Evolutionary conservation across 2,329 filamentous ascomycete genomes (phyloP), one percentile per base, ranked within the genome.

Genomic region (Gaeumannomyces tritici): DNA sequence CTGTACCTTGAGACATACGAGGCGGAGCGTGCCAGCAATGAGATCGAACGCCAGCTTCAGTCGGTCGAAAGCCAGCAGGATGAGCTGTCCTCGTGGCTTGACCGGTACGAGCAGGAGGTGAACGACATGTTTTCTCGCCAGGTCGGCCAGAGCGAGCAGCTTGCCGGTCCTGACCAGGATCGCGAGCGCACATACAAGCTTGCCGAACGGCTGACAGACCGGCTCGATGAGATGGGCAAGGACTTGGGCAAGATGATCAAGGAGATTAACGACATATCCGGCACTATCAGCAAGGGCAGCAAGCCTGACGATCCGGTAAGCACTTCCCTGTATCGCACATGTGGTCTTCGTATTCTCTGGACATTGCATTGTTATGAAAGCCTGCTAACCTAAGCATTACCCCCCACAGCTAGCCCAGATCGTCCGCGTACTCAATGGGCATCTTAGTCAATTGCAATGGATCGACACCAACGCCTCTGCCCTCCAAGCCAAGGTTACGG

Each of bases 181-280:
- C 87, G 95, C 59, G 95, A 99, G 81, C 85, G 89, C 73, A 98
- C 93, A 67, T 97, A 98, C 79, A 96, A 96, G 81, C 80, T 96
- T 61, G 95, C 95, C 1, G 95, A 99, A 80, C 95, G 91, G 75
- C 83, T 97, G 66, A 91, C 91, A 13, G 91, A 96, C 72, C 87
- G 91, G 67, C 80, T 99, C 66, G 93, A 96, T 63, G 92, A 96
- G 69, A 96, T 98, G 86, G 92, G 91, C 71, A 90, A 91, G 72
- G 92, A 96, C 72, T 80, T 99, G 66, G 87, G 86, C 59, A 93
- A 91, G 77, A 98, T 99, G 92, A 96, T 99, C 69, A 93, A 96
- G 72, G 95, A 98, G 76, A 96, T 99, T 73, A 99, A 99, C 73
- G 86, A 88, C 68, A 93, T 96, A 65, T 95, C 91, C n/a, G 84